Percentiles rank a stretch among this genome's conserved stretches.
Conservation (phyloP, 2,329 filamentous ascomycete species). For the Trichoderma sp. region DNA sequence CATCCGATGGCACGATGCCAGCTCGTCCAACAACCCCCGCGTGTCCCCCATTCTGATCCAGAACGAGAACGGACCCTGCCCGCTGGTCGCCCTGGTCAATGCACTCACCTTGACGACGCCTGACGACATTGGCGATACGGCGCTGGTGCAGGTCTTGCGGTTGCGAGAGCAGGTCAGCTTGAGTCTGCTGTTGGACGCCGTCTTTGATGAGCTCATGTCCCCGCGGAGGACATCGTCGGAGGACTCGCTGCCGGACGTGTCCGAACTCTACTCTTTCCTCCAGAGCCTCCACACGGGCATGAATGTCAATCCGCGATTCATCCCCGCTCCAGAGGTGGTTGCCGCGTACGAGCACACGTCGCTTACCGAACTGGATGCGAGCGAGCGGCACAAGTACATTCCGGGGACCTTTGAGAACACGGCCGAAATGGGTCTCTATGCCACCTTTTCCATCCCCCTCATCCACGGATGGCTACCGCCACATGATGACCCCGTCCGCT, state of each 20-base stretch:
- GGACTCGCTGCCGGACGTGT: constrained; percentile 76
- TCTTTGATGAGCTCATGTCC: constrained; percentile 92
- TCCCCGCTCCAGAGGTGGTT: constrained; percentile 57
- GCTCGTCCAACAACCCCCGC: constrained; percentile 61
- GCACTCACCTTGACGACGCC: constrained; percentile 83
- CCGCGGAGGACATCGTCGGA: constrained; percentile 65
- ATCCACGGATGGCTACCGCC: constrained; percentile 91
- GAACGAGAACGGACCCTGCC: constrained; percentile 93
- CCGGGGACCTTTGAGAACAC: constrained; percentile 85
- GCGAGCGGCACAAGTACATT: constrained; percentile 51
- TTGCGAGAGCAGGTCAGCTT: constrained; percentile 87
- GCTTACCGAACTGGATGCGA: constrained; percentile 55
- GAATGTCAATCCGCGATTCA: constrained; percentile 94
- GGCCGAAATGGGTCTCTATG: constrained; percentile 85
- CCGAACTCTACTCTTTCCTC: constrained; percentile 84
- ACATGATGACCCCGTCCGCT: constrained; percentile 65
- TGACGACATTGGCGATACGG: constrained; percentile 61
- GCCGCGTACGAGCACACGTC: constrained; percentile 55
- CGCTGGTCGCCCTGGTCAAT: constrained; percentile 89
- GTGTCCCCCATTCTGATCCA: constrained; percentile 88
- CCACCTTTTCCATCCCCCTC: constrained; percentile 83
- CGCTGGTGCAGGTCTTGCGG: constrained; percentile 74
- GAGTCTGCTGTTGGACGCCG: constrained; percentile 79
- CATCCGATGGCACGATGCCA: constrained; percentile 77
- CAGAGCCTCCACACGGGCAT: constrained; percentile 91